Evolutionary conservation across 371 early-diverging fungal genomes (phyloP).

Genomic region (Mycotypha africana): DNA sequence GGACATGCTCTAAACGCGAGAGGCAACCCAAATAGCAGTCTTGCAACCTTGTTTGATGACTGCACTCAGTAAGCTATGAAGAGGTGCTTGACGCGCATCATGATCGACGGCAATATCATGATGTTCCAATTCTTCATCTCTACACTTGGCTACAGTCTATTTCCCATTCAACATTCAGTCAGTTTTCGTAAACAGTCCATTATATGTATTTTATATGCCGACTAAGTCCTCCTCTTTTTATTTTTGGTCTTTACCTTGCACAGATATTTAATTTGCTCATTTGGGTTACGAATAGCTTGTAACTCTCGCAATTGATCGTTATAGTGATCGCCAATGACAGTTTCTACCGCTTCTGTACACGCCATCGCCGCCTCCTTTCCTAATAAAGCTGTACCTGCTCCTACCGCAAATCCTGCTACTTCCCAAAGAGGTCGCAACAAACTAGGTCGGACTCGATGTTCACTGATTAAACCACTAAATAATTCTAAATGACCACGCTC

Average conservation of each 20-base stretch:
- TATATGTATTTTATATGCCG: not conserved
- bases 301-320: slow-evolving; percentile 83
- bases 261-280: slow-evolving; percentile 53
- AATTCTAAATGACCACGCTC: slow-evolving; percentile 76
- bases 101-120: slow-evolving; percentile 84
- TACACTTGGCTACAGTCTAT: slow-evolving; percentile 65
- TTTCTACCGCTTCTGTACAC: slow-evolving; percentile 96
- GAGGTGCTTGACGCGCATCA: slow-evolving; percentile 79
- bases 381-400: slow-evolving; percentile 81
- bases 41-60: slow-evolving; percentile 79
- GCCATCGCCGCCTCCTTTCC: slow-evolving; percentile 96
- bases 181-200: not conserved
- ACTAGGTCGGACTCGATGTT: slow-evolving; percentile 82
- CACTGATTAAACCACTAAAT: slow-evolving; percentile 71
- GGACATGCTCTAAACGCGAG: slow-evolving; percentile 29
- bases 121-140: slow-evolving; percentile 95
- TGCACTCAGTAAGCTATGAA: slow-evolving; percentile 60
- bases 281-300: slow-evolving; percentile 46
- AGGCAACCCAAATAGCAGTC: slow-evolving; percentile 72
- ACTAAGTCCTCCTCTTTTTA: no score
- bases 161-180: not conserved
- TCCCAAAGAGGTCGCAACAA: slow-evolving; percentile 83
- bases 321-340: slow-evolving; percentile 94
- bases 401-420: slow-evolving; percentile 80
- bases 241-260: slow-evolving; percentile 40